These are phyloP conservation scores for Chrysopogon serrulatus DNA, from an alignment of 176 grass and related monocot genomes.

Conservation along the genomic window DNA sequence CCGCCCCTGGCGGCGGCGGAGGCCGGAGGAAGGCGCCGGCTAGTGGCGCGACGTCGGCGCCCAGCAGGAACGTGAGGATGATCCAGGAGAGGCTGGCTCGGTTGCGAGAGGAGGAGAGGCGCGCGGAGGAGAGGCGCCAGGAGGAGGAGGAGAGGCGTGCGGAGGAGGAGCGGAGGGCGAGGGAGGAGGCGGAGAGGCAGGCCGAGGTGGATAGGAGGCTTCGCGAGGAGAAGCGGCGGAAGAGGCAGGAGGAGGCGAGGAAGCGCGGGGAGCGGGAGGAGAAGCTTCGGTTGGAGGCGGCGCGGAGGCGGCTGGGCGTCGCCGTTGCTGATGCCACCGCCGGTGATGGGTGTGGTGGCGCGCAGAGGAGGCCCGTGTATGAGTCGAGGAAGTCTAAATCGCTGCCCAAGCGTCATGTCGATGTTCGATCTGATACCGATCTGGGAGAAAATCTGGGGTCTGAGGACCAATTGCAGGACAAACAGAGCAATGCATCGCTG, in stretches of 20 bases:
- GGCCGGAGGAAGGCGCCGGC: constrained; percentile 2
- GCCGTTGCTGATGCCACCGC: background rate
- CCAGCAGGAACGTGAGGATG: constrained; percentile 29
- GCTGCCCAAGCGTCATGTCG: background rate
- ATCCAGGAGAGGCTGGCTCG: constrained; percentile 43
- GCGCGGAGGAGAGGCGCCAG: background rate
- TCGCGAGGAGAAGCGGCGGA: constrained; percentile 28
- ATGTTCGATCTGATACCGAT: constrained; percentile 13
- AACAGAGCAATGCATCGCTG: background rate
- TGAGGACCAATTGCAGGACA: background rate
- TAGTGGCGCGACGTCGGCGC: background rate
- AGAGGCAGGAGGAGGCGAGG: constrained; percentile 33
- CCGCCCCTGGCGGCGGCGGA: background rate
- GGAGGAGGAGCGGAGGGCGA: constrained; percentile 36
- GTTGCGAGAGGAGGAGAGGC: background rate
- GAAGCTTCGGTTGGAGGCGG: constrained; percentile 24
- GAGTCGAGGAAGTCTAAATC: constrained; percentile 33
- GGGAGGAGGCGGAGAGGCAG: constrained; percentile 34
- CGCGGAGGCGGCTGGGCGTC: constrained; percentile 35
- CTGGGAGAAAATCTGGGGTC: background rate
- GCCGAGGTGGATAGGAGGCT: constrained; percentile 37
- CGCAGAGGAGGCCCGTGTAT: constrained; percentile 42
- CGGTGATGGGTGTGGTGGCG: constrained; percentile 19
- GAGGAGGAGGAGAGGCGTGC: constrained; percentile 37
- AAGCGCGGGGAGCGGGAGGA: constrained; percentile 29